These are phyloP conservation scores for Iodosphaeria phyllophila DNA, from an alignment of 2,329 filamentous ascomycete genomes.

Conservation along the genomic window DNA sequence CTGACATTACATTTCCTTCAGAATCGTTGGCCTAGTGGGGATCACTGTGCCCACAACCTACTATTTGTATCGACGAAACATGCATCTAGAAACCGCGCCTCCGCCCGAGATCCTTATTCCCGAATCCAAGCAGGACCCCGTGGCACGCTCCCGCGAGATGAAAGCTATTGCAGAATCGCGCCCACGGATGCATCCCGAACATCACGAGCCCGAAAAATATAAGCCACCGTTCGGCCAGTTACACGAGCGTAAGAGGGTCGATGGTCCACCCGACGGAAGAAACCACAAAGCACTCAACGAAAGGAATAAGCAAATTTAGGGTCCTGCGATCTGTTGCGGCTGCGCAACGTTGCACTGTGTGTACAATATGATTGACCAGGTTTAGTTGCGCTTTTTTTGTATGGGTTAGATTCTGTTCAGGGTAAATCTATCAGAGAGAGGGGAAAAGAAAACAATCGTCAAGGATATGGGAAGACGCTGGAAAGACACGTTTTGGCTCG, in stretches of 20 bases:
- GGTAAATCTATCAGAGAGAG: no score
- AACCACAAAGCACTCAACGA: conserved; percentile 3
- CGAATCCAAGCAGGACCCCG: conserved; percentile 2
- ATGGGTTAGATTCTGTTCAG: no score
- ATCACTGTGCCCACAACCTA: conserved; percentile 2
- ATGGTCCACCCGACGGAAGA: conserved; percentile 3
- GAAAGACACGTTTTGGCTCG: no score
- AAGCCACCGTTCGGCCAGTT: conserved; percentile 3
- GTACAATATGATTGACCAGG: no score
- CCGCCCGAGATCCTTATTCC: not conserved
- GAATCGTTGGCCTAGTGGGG: conserved; percentile 2
- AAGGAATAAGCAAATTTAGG: conserved; percentile 1
- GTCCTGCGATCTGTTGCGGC: not conserved
- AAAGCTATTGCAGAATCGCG: not conserved
- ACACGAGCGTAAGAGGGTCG: conserved; percentile 3
- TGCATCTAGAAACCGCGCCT: no score
- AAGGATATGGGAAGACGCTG: no score
- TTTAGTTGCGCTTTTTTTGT: no score
- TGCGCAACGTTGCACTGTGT: no score
- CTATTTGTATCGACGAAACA: no score
- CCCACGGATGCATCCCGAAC: conserved; percentile 2
- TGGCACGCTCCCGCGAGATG: not conserved
- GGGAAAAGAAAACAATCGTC: no score
- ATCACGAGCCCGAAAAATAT: conserved; percentile 2
- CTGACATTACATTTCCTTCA: no score